A percentile compares a stretch with the other conserved stretches of the same genome.
These are phyloP conservation scores for Venturia asperata DNA, from an alignment of 2,329 filamentous ascomycete species.

Conservation along the genomic window DNA sequence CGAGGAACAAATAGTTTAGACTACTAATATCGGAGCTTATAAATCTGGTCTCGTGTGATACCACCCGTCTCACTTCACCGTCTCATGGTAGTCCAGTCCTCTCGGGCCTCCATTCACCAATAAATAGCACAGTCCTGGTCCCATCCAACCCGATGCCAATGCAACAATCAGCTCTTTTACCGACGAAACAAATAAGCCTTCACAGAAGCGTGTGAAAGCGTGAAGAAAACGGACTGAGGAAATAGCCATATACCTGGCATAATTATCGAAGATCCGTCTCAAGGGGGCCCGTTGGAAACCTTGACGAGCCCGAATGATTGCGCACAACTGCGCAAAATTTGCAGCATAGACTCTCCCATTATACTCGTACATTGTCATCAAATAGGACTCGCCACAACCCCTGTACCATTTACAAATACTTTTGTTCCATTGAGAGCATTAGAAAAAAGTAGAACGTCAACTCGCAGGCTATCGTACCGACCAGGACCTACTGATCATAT, in stretches of 20 bases:
- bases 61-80: background rate
- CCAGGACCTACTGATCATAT: constrained; percentile 44
- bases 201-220: background rate
- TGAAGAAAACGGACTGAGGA: background rate
- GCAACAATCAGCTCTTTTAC: background rate
- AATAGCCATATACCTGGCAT: background rate
- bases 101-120: background rate
- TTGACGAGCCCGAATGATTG: background rate
- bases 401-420: background rate
- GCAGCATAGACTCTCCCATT: background rate
- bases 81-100: background rate
- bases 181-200: background rate
- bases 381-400: background rate
- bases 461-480: background rate
- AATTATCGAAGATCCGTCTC: background rate
- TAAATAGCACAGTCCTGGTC: background rate
- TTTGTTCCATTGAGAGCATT: background rate
- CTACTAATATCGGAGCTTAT: background rate
- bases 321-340: background rate
- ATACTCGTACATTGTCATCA: constrained; percentile 4
- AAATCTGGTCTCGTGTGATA: background rate
- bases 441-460: background rate
- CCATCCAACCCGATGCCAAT: background rate
- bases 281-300: background rate
- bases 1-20: background rate